Evolutionary conservation across 495 filamentous ascomycete genomes (phyloP), one percentile per base, ranked within the genome.

Genomic region (Sabuloglossum arenarium): DNA sequence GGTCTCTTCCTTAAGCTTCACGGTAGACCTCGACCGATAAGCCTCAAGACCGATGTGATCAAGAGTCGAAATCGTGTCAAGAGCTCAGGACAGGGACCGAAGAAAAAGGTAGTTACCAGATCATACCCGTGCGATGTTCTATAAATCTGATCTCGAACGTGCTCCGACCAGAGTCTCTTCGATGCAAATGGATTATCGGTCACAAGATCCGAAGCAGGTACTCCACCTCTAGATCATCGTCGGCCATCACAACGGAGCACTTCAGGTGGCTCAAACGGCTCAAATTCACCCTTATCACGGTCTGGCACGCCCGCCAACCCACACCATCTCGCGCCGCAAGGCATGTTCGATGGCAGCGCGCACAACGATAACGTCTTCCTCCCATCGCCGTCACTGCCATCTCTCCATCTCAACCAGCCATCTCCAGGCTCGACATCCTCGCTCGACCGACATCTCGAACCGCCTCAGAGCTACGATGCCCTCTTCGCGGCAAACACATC

Each of bases 1-100:
- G 91, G 91, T 53, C 71, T 98, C 42, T 98, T 95, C 70, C 74
- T 98, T 60, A 99, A 99, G 73, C 80, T 99, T 59, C 91, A 99
- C 61, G 86, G 87, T 59, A 80, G 88, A 23, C 80, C 93, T 59
- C 82, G 91, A 54, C 93, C 93, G 63, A 94, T 94, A 69, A 89
- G 83, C 60, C 77, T 99, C 61, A 99, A 99, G 72, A 99, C 93
- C 46, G 93, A 99, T 73, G 88, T 97, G 58, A 99, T 99, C 71
- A 99, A 99, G 71, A 95, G 89, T 72, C 88, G 91, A 62, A 99
- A 99, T 67, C 81, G 91, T 55, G 89, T 97, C 52, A 97, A 97
- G 74, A 91, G 88, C 47, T 79, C 83, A 58, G 86, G 85, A 6
- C 82, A 87, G 61, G 81, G 80, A 10, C 78, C 81, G 54, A 91